Conservation (phyloP, 306 rosid genomes). For the Begonia masoniana region DNA sequence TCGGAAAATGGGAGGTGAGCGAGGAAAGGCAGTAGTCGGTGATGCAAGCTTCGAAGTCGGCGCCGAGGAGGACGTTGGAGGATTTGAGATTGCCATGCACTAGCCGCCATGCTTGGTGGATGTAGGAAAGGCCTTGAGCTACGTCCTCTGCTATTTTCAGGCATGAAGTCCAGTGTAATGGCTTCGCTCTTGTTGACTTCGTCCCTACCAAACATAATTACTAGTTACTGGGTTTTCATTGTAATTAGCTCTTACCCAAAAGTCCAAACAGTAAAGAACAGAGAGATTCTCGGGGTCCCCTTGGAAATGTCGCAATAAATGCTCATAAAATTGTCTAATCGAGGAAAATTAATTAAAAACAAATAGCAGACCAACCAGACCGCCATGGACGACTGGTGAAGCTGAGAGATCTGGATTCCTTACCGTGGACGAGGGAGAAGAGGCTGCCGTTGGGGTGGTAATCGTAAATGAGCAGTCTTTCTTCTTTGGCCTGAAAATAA, state of each 20-base stretch:
- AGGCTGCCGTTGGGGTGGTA: slow-evolving; percentile 76
- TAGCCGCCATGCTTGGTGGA: slow-evolving; percentile 93
- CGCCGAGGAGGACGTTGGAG: slow-evolving; percentile 72
- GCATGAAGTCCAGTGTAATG: slow-evolving; percentile 94
- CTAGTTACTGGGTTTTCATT: no score
- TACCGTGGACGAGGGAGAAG: slow-evolving; percentile 83
- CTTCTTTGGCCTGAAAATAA: slow-evolving; percentile 75
- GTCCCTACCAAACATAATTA: slow-evolving; percentile 31
- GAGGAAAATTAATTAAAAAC: no score
- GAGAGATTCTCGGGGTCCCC: no score
- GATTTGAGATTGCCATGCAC: slow-evolving; percentile 91
- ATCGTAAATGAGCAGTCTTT: slow-evolving; percentile 70
- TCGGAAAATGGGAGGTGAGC: slow-evolving; percentile 21
- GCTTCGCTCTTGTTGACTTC: slow-evolving; percentile 67
- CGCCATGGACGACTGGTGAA: no score
- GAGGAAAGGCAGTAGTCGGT: slow-evolving; percentile 68
- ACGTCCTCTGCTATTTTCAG: slow-evolving; percentile 87
- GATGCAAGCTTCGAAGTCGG: slow-evolving; percentile 76
- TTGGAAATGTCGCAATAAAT: no score
- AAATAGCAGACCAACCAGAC: no score
- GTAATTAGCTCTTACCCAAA: no score
- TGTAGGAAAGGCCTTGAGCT: slow-evolving; percentile 86
- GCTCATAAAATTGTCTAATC: no score
- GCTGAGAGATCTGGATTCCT: background rate
- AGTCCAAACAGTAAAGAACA: no score